phyloP scores from a whole-genome alignment of 176 grass and related monocot species.

The Carex pumila region DNA sequence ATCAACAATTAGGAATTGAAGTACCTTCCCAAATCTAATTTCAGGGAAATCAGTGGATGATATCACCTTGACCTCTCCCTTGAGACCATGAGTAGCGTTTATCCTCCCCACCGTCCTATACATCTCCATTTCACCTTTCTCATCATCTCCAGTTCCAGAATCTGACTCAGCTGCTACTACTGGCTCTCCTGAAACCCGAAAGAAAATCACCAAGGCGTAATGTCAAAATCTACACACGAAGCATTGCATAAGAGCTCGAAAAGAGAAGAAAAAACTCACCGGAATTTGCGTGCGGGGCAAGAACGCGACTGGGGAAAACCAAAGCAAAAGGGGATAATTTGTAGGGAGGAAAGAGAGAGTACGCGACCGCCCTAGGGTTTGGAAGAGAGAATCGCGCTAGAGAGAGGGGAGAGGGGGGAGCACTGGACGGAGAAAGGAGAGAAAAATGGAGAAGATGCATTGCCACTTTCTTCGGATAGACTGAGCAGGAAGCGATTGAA shows the following conservation, averaged over 20 bases:
- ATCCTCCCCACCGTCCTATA: conserved; percentile 64
- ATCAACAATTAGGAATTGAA: neutral
- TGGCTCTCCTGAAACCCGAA: conserved; percentile 1
- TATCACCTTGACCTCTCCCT: conserved; percentile 73
- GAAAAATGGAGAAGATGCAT: conserved; percentile 7
- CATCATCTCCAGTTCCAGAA: conserved; percentile 9
- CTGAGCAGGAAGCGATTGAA: neutral
- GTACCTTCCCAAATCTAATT: conserved; percentile 69
- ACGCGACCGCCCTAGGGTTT: neutral
- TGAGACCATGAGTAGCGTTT: conserved; percentile 54
- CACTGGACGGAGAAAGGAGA: neutral
- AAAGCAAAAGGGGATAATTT: neutral
- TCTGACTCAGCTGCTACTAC: conserved; percentile 7
- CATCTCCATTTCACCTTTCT: conserved; percentile 12
- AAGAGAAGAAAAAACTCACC: neutral
- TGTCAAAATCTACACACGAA: neutral
- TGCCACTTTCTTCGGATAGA: neutral
- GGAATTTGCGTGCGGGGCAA: conserved; percentile 1
- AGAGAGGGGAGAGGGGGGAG: neutral
- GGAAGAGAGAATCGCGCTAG: neutral
- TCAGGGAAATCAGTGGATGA: conserved; percentile 81
- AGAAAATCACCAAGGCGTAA: neutral
- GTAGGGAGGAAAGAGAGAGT: neutral
- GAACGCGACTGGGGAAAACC: neutral
- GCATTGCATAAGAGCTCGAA: neutral